A percentile compares a stretch with the other conserved stretches of the same genome.
phyloP scores from a whole-genome alignment of 1,139 yeast genomes.

The Arxiozyma telluris region DNA sequence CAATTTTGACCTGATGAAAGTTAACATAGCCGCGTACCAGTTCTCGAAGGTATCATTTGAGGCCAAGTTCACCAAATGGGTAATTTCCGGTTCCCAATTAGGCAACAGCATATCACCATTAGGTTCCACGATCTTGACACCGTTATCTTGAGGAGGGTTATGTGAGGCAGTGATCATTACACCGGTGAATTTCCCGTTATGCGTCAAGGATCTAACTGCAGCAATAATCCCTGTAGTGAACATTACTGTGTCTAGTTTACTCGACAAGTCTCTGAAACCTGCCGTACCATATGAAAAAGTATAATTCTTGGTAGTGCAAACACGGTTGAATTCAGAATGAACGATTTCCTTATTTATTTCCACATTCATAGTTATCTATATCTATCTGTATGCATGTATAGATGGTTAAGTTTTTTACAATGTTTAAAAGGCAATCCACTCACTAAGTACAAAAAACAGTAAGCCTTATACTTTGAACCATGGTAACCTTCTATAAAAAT shows the following conservation, averaged over 20 bases:
- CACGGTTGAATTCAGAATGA: conserved; percentile 4
- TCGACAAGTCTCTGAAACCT: conserved; percentile 80
- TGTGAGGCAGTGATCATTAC: conserved; percentile 97
- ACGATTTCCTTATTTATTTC: not conserved
- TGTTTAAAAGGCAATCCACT: too few species aligned
- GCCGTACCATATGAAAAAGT: conserved; percentile 83
- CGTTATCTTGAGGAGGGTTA: conserved; percentile 90
- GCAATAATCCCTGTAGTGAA: conserved; percentile 82
- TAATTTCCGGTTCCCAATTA: conserved; percentile 78
- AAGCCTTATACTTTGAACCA: too few species aligned
- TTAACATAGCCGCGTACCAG: conserved; percentile 28
- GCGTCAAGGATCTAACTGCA: conserved; percentile 61
- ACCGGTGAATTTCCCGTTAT: conserved; percentile 65
- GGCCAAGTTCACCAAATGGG: conserved; percentile 64
- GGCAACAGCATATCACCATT: conserved; percentile 85
- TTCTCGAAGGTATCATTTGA: conserved; percentile 19
- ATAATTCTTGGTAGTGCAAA: conserved; percentile 33
- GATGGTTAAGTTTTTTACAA: too few species aligned
- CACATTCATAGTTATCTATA: not conserved
- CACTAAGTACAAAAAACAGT: too few species aligned
- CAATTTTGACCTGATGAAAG: conserved; percentile 13
- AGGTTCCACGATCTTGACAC: conserved; percentile 94
- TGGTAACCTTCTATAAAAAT: too few species aligned
- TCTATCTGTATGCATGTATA: not conserved
- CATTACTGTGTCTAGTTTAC: conserved; percentile 67